Conservation (phyloP, 768 basidiomycete genomes). For the Sutorius australiensis region DNA sequence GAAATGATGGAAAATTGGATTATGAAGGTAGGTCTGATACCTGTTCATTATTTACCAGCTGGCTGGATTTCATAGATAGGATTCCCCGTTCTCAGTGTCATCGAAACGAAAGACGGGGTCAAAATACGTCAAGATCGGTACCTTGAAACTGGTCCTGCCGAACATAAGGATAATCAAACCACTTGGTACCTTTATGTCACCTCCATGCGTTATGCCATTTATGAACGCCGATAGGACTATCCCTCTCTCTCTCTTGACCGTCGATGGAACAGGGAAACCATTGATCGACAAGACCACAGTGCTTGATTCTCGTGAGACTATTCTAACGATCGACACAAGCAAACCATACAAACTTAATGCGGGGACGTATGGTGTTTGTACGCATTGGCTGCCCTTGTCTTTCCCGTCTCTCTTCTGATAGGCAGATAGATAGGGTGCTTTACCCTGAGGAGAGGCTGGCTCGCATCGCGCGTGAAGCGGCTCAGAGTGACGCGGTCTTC, state of each 20-base stretch:
- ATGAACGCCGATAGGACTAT: conserved; percentile 53
- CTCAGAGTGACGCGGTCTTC: conserved; percentile 61
- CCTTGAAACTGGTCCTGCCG: conserved; percentile 76
- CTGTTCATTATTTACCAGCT: neutral
- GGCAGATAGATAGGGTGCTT: conserved; percentile 66
- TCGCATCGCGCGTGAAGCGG: conserved; percentile 76
- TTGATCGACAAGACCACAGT: conserved; percentile 58
- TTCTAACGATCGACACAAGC: conserved; percentile 67
- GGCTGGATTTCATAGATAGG: conserved; percentile 47
- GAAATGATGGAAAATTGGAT: conserved; percentile 92
- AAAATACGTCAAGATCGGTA: conserved; percentile 87
- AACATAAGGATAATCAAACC: conserved; percentile 81
- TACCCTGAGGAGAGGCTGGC: conserved; percentile 79
- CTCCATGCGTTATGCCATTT: neutral
- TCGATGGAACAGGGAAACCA: conserved; percentile 54
- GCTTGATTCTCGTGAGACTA: conserved; percentile 64
- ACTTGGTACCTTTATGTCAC: conserved; percentile 56
- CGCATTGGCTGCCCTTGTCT: conserved; percentile 29
- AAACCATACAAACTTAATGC: conserved; percentile 89
- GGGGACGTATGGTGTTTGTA: conserved; percentile 85
- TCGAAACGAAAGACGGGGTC: conserved; percentile 69
- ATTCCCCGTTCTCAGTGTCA: conserved; percentile 87
- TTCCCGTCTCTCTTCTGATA: neutral
- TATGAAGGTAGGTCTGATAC: conserved; percentile 49
- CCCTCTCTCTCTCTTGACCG: conserved; percentile 70